phyloP scores from a whole-genome alignment of 164 flowering plant species.

The Stephania cephalantha region DNA sequence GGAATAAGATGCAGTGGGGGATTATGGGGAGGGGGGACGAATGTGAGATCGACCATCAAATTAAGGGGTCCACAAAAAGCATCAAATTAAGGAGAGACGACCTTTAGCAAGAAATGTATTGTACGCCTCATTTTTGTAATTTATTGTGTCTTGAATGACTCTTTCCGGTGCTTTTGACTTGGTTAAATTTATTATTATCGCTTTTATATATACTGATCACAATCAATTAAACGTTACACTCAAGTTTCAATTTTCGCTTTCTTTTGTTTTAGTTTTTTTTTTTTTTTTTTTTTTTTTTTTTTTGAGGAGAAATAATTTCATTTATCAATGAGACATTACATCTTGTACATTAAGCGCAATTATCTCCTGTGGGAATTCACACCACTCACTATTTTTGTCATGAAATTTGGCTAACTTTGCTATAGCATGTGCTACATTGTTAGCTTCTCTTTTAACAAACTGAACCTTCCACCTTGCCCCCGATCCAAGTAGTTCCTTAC shows the following conservation, averaged over 20 bases:
- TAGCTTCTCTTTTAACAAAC: too few species aligned
- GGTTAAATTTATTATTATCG: neutral
- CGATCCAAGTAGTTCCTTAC: too few species aligned
- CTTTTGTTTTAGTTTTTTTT: neutral
- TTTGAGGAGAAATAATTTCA: too few species aligned
- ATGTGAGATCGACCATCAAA: neutral
- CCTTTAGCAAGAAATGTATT: neutral
- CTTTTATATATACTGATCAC: neutral
- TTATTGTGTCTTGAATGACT: neutral
- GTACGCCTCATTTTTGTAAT: neutral
- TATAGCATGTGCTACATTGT: too few species aligned
- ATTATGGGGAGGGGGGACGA: slow-evolving; percentile 5
- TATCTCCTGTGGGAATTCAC: too few species aligned
- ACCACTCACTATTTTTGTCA: too few species aligned
- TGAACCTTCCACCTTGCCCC: too few species aligned
- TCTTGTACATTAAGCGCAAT: too few species aligned
- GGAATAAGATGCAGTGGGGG: too few species aligned
- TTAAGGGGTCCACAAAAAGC: slow-evolving; percentile 3
- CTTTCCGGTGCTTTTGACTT: slow-evolving; percentile 1
- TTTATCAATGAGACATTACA: too few species aligned
- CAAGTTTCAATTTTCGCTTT: neutral
- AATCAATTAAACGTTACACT: neutral
- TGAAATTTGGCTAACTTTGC: too few species aligned
- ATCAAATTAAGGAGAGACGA: neutral
- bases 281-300: too few species aligned